phyloP scores from a whole-genome alignment of 768 basidiomycete species.

The Leucocoprinus leucothites region DNA sequence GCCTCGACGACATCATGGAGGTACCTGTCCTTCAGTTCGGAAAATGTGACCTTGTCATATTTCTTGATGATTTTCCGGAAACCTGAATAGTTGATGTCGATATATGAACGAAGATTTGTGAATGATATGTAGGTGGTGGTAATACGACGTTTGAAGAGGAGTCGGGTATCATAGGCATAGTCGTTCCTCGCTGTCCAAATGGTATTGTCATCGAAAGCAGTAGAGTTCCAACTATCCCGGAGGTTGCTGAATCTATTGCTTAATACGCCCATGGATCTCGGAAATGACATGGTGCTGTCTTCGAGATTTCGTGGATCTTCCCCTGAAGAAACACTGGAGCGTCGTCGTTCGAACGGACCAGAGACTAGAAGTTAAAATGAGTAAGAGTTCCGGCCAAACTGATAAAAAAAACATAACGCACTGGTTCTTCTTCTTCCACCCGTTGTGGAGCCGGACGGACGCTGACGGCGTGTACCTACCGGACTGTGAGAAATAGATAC shows the following conservation, averaged over 20 bases:
- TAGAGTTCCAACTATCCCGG: conserved; percentile 47
- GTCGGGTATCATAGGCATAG: conserved; percentile 78
- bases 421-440: conserved; percentile 16
- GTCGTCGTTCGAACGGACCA: background rate
- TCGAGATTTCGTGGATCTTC: conserved; percentile 38
- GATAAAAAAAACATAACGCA: conserved; percentile 13
- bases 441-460: conserved; percentile 28
- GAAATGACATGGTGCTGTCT: conserved; percentile 24
- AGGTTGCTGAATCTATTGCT: conserved; percentile 50
- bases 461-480: conserved; percentile 32
- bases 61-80: conserved; percentile 97
- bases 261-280: conserved; percentile 28
- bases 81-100: conserved; percentile 90
- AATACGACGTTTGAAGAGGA: conserved; percentile 88
- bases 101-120: conserved; percentile 77
- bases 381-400: background rate
- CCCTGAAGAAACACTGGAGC: conserved; percentile 19
- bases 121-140: conserved; percentile 77
- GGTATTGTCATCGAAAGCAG: conserved; percentile 31
- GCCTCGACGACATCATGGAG: conserved; percentile 67
- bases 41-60: conserved; percentile 93
- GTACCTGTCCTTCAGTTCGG: conserved; percentile 77
- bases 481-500: conserved; percentile 32
- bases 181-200: conserved; percentile 81
- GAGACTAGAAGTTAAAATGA: background rate